Conservation (phyloP, 371 early-diverging fungal genomes). For the Mucor saturninus region DNA sequence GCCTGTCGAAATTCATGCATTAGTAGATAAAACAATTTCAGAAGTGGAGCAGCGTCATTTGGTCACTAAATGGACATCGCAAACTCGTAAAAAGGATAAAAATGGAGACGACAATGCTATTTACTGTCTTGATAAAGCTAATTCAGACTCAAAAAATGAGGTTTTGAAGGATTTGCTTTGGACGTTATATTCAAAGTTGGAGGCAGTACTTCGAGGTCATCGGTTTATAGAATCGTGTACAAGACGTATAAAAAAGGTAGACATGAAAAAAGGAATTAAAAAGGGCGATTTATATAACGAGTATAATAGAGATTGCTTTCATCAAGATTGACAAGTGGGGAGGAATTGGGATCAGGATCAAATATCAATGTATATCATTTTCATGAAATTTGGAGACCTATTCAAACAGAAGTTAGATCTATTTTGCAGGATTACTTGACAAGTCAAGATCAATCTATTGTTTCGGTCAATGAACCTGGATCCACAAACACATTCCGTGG, state of each 20-base stretch:
- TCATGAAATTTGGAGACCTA: conserved; percentile 70
- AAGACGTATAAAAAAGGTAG: conserved; percentile 50
- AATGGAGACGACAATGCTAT: conserved; percentile 42
- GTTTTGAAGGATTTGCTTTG: conserved; percentile 82
- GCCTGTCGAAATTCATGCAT: conserved; percentile 80
- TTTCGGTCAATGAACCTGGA: conserved; percentile 28
- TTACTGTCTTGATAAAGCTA: conserved; percentile 54
- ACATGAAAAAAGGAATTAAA: background rate
- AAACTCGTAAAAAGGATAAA: conserved; percentile 19
- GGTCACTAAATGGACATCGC: background rate
- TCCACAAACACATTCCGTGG: conserved; percentile 21
- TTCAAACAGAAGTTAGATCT: conserved; percentile 75
- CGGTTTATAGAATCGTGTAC: conserved; percentile 67
- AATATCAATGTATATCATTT: conserved; percentile 51
- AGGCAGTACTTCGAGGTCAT: conserved; percentile 84
- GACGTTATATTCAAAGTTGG: conserved; percentile 82
- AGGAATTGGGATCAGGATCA: conserved; percentile 21
- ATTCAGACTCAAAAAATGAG: conserved; percentile 63
- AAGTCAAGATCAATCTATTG: conserved; percentile 52
- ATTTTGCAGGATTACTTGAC: conserved; percentile 77
- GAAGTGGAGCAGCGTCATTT: conserved; percentile 79
- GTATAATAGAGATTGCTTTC: conserved; percentile 26
- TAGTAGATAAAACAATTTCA: conserved; percentile 86
- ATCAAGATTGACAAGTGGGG: conserved; percentile 14
- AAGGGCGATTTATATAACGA: background rate